These are phyloP conservation scores for Benincasa hispida DNA, from an alignment of 306 rosid genomes.

Conservation along the genomic window DNA sequence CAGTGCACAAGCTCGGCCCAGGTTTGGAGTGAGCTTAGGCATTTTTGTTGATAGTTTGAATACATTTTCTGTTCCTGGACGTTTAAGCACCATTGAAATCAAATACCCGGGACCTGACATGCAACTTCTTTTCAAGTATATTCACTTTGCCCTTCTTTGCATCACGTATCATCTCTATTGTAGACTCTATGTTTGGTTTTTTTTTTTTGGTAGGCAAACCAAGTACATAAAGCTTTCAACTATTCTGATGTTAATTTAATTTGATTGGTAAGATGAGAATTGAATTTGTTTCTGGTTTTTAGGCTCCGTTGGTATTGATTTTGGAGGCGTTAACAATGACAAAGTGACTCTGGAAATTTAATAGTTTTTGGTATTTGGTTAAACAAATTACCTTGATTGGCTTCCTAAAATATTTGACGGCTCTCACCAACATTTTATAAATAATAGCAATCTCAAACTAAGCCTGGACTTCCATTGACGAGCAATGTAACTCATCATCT, in stretches of 20 bases:
- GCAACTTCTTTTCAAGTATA: conserved; percentile 89
- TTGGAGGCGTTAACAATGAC: no score
- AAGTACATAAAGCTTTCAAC: not conserved
- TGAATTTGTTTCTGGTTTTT: not conserved
- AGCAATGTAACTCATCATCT: not conserved
- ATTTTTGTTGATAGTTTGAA: conserved; percentile 75
- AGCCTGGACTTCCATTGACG: not conserved
- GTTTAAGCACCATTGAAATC: conserved; percentile 46
- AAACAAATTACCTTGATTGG: no score
- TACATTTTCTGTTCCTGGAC: conserved; percentile 67
- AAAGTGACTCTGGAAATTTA: no score
- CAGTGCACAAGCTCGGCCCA: conserved; percentile 64
- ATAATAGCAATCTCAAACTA: no score
- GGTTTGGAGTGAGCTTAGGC: conserved; percentile 86
- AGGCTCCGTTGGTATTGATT: no score
- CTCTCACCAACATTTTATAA: no score
- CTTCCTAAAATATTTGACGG: no score
- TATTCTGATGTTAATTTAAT: not conserved
- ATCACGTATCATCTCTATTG: not conserved
- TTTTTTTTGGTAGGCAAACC: not conserved
- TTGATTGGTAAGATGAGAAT: not conserved
- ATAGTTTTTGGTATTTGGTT: no score
- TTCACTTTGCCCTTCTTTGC: not conserved
- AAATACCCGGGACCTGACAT: conserved; percentile 88
- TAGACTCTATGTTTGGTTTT: not conserved